phyloP scores from a whole-genome alignment of 495 filamentous ascomycete species.

The Penicilliopsis zonata region DNA sequence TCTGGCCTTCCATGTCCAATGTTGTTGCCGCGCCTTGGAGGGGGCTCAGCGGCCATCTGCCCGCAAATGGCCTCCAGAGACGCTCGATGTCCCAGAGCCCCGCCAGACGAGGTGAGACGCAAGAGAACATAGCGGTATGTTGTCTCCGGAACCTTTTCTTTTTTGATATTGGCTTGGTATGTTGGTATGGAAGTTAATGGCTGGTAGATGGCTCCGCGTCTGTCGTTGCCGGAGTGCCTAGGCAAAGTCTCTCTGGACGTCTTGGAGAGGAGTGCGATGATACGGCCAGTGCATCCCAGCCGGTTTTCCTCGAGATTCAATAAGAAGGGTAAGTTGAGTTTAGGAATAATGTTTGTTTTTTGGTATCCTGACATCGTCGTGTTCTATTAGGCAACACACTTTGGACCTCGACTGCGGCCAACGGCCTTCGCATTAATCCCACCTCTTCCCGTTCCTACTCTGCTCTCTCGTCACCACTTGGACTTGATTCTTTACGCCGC shows the following conservation, averaged over 20 bases:
- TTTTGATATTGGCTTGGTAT: background rate
- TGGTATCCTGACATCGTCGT: background rate
- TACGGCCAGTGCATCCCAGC: slow-evolving; percentile 10
- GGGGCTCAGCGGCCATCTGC: slow-evolving; percentile 10
- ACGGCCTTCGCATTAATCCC: slow-evolving; percentile 5
- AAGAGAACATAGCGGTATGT: slow-evolving; percentile 11
- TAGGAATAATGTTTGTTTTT: background rate
- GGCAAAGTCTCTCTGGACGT: slow-evolving; percentile 15
- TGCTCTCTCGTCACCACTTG: slow-evolving; percentile 21
- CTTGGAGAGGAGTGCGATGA: slow-evolving; percentile 9
- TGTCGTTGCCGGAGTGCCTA: slow-evolving; percentile 18
- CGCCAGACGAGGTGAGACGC: slow-evolving; percentile 1
- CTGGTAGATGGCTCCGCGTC: slow-evolving; percentile 3
- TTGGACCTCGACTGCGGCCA: slow-evolving; percentile 11
- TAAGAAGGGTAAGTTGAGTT: slow-evolving; percentile 2
- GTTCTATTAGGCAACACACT: slow-evolving; percentile 5
- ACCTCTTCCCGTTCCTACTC: slow-evolving; percentile 23
- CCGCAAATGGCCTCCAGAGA: slow-evolving; percentile 7
- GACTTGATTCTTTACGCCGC: slow-evolving; percentile 12
- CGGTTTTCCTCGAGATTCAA: no score
- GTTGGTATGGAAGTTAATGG: slow-evolving; percentile 2
- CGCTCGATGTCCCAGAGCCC: slow-evolving; percentile 7
- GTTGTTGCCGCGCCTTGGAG: slow-evolving; percentile 26
- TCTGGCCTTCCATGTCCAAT: slow-evolving; percentile 33
- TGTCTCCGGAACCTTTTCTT: no score